Conservation (phyloP, 1,284 basidiomycete species). For the Rhodotorula sp. region DNA sequence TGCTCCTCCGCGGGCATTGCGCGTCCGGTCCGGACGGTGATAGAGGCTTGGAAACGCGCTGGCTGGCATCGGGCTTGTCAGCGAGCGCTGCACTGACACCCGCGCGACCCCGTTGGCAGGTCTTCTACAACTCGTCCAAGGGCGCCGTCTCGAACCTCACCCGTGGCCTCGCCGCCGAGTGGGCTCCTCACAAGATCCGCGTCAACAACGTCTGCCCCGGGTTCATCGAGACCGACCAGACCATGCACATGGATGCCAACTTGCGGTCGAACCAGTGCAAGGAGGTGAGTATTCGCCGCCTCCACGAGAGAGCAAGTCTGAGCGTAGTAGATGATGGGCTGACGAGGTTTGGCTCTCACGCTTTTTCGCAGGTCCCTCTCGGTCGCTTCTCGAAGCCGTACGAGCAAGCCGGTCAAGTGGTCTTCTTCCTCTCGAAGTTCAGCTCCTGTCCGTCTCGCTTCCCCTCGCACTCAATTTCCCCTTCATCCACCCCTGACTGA, state of each 20-base stretch:
- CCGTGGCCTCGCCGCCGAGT: conserved; percentile 62
- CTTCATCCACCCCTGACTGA: not conserved
- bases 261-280: conserved; percentile 39
- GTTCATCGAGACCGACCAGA: conserved; percentile 33
- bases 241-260: conserved; percentile 33
- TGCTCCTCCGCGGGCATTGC: conserved; percentile 52
- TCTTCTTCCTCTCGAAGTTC: conserved; percentile 54
- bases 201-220: conserved; percentile 57
- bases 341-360: not conserved
- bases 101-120: conserved; percentile 1
- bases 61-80: too few relatives aligned
- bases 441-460: conserved; percentile 28
- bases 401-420: conserved; percentile 53
- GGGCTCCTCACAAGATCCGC: conserved; percentile 56
- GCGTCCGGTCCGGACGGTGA: too few relatives aligned
- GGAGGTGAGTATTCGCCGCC: conserved; percentile 29
- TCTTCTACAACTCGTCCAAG: conserved; percentile 48
- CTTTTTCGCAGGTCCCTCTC: not conserved
- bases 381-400: conserved; percentile 48
- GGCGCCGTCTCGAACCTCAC: conserved; percentile 58
- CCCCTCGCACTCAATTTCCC: too few relatives aligned
- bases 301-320: too few relatives aligned
- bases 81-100: not conserved
- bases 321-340: not conserved
- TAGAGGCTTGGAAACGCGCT: too few relatives aligned